Conservation (phyloP, 1,284 basidiomycete genomes). For the Trichosporon coremiiforme region DNA sequence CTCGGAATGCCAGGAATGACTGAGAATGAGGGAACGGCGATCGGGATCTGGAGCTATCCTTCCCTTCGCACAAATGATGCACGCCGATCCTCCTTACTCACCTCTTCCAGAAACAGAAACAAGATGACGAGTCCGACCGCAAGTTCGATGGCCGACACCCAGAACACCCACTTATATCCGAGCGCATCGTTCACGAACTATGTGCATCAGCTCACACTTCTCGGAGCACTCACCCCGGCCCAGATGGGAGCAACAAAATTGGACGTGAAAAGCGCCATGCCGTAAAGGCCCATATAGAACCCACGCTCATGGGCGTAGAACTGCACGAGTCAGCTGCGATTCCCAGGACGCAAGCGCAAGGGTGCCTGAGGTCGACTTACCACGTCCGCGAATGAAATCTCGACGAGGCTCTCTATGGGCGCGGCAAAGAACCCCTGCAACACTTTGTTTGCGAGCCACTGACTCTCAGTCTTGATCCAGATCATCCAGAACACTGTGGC, state of each 20-base stretch:
- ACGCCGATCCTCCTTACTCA: conserved; percentile 24
- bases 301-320: conserved; percentile 37
- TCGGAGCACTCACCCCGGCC: conserved; percentile 27
- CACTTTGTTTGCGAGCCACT: conserved; percentile 36
- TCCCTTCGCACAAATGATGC: neutral
- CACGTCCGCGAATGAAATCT: conserved; percentile 30
- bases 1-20: neutral
- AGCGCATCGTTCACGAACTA: conserved; percentile 32
- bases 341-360: conserved; percentile 3
- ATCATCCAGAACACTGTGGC: conserved; percentile 32
- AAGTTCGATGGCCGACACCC: conserved; percentile 29
- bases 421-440: conserved; percentile 32
- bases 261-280: conserved; percentile 26
- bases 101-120: conserved; percentile 37
- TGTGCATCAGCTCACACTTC: neutral
- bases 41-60: neutral
- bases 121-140: conserved; percentile 24
- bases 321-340: neutral
- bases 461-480: conserved; percentile 27
- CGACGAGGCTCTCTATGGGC: conserved; percentile 35
- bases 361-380: neutral
- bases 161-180: conserved; percentile 36
- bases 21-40: conserved; percentile 8
- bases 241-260: conserved; percentile 30
- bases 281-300: conserved; percentile 35